phyloP scores from a whole-genome alignment of 163 green algal species.

The Chlamydomonas reinhardtii region DNA sequence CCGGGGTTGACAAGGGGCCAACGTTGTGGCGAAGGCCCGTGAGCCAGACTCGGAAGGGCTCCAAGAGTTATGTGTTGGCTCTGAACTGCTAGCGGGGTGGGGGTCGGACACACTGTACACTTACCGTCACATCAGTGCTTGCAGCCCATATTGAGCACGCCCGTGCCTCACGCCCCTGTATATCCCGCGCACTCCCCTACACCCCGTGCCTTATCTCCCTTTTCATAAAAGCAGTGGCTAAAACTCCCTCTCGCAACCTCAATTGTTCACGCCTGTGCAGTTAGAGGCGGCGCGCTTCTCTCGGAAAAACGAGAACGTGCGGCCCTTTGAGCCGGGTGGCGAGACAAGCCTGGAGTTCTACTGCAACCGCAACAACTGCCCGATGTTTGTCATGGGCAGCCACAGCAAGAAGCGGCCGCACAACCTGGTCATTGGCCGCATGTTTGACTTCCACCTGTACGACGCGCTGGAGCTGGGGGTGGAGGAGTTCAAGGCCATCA shows the following conservation, averaged over 20 bases:
- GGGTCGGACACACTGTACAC: too few relatives aligned
- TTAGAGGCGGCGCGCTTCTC: slow-evolving; percentile 84
- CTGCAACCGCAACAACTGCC: slow-evolving; percentile 81
- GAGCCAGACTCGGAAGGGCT: too few relatives aligned
- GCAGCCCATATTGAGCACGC: too few relatives aligned
- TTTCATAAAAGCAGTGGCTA: too few relatives aligned
- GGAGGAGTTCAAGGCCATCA: slow-evolving; percentile 74
- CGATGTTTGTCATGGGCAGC: slow-evolving; percentile 89
- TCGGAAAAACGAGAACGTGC: slow-evolving; percentile 89
- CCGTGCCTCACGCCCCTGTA: too few relatives aligned
- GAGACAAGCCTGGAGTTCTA: slow-evolving; percentile 92
- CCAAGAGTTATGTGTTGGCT: too few relatives aligned
- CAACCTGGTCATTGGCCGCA: slow-evolving; percentile 94
- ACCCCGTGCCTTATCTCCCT: too few relatives aligned
- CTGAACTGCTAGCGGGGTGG: too few relatives aligned
- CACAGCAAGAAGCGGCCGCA: slow-evolving; percentile 98
- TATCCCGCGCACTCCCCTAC: too few relatives aligned
- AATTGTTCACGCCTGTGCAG: slow-evolving; percentile 55
- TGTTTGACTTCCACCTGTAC: slow-evolving; percentile 94
- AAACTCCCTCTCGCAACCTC: neutral
- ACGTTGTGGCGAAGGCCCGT: too few relatives aligned
- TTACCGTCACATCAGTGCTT: too few relatives aligned
- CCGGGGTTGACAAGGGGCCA: neutral
- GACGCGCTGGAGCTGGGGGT: slow-evolving; percentile 95
- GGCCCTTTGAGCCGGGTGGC: slow-evolving; percentile 93